Evolutionary conservation across 2,329 filamentous ascomycete genomes (phyloP).

Genomic region (Dothistroma pini): DNA sequence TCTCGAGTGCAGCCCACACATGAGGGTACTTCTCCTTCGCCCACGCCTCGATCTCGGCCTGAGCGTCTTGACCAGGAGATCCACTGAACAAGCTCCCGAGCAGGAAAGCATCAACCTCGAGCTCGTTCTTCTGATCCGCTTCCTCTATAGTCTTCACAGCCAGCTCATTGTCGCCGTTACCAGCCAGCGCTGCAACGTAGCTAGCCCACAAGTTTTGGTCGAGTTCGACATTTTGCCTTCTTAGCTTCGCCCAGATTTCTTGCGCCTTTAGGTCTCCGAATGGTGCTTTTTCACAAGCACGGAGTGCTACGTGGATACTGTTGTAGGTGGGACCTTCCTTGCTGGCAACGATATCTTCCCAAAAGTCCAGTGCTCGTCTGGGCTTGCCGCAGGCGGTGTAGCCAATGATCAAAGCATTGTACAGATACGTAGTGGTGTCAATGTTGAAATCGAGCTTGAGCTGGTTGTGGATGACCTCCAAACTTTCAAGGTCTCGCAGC

Average conservation of each 20-base stretch:
- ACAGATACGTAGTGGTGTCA: constrained; percentile 68
- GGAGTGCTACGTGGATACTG: constrained; percentile 76
- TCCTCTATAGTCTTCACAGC: constrained; percentile 62
- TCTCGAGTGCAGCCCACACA: constrained; percentile 64
- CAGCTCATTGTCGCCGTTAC: constrained; percentile 66
- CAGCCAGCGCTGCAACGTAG: constrained; percentile 73
- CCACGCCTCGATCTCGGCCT: constrained; percentile 71
- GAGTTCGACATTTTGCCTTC: constrained; percentile 72
- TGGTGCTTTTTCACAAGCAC: constrained; percentile 63
- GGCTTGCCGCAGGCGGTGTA: constrained; percentile 68
- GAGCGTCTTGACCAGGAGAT: constrained; percentile 56
- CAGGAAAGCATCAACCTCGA: constrained; percentile 66
- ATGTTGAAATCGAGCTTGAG: constrained; percentile 86
- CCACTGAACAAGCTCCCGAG: constrained; percentile 77
- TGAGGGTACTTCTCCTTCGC: constrained; percentile 63
- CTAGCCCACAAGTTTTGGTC: constrained; percentile 69
- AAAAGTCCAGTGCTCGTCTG: constrained; percentile 69
- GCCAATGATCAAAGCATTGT: constrained; percentile 83
- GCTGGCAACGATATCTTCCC: constrained; percentile 77
- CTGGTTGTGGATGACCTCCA: constrained; percentile 84
- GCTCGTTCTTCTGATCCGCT: constrained; percentile 64
- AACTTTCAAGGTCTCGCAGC: constrained; percentile 49
- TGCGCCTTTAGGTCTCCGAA: constrained; percentile 45
- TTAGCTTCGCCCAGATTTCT: constrained; percentile 67
- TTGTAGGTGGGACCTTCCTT: constrained; percentile 82